Percentiles rank a stretch among this genome's conserved stretches.
Conservation (phyloP, 2,329 filamentous ascomycete genomes). For the Microdochium trichocladiopsis region DNA sequence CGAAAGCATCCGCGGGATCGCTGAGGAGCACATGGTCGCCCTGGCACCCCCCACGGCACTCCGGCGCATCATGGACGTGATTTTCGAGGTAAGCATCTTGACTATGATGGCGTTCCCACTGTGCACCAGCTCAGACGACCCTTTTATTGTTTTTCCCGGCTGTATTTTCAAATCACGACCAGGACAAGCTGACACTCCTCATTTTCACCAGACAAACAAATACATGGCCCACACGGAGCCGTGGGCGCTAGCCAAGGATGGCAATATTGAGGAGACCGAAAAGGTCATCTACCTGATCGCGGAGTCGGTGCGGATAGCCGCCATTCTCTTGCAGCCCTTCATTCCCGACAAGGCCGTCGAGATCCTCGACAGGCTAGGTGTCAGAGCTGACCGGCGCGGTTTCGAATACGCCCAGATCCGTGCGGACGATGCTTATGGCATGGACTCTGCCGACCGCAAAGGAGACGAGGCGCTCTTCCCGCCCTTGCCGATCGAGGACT, state of each 20-base stretch:
- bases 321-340: conserved; percentile 83
- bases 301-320: conserved; percentile 71
- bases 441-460: conserved; percentile 19
- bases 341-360: conserved; percentile 73
- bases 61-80: conserved; percentile 52
- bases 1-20: conserved; percentile 26
- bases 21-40: conserved; percentile 51
- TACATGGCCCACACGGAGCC: conserved; percentile 60
- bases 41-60: conserved; percentile 61
- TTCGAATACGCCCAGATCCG: conserved; percentile 56
- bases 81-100: conserved; percentile 55
- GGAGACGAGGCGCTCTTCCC: conserved; percentile 44
- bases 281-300: conserved; percentile 61
- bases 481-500: conserved; percentile 34
- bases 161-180: too few relatives aligned
- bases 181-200: neutral
- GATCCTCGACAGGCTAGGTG: conserved; percentile 72
- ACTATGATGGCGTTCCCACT: too few relatives aligned
- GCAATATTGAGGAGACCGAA: conserved; percentile 33
- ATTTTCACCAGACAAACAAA: conserved; percentile 51
- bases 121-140: too few relatives aligned
- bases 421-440: conserved; percentile 65
- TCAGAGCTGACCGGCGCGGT: conserved; percentile 53
- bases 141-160: too few relatives aligned
- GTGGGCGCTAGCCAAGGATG: conserved; percentile 51